Evolutionary conservation across 176 grass and related monocot species (phyloP), one percentile per base, ranked within the genome.

Genomic region (Secale cereale): DNA sequence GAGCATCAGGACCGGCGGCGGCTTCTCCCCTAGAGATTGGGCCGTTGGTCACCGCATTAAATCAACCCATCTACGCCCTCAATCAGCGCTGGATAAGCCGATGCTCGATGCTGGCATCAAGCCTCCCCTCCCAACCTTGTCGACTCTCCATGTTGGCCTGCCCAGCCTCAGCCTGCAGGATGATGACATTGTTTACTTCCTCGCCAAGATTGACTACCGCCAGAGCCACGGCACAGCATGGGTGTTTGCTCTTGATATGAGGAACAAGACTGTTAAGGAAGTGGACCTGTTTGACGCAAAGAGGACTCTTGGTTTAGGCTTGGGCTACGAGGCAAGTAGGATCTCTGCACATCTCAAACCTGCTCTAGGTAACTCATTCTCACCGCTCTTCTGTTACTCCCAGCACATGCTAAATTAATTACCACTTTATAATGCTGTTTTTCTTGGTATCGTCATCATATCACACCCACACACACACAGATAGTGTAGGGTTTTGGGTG

Each of bases 171-270:
- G 77, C 77, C 39, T 79, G 59, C 23, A 10, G 6, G 25, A 79
- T 19, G 31, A 62, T 29, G 25, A 4, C 22, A 37, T 60, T 37
- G 76, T 78, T 60, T 60, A 78, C 76, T 25, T 78, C 22, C 54
- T 78, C 25, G 23, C 57, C 36, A 79, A 64, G 59, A 25, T 78
- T 25, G 30, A 54, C 17, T 16, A 3, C 77, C 8, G 7, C 3
- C 22, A 10, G 22, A 61, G 10, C 25, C 39, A 27, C 8, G n/a
- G 17, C 39, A 14, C 37, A 27, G 77, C 59, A 43, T 65, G 36
- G 33, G 59, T 79, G 59, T n/a, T 79, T 63, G 36, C 77, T 64
- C 8, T 79, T 65, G 59, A 79, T 25, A 79, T 79, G 77, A 30
- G 5, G 14, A 6, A 10, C 17, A 19, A 28, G 36, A 45, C 7